phyloP scores from a whole-genome alignment of 148 eudicot species.

The Polygonum aviculare region DNA sequence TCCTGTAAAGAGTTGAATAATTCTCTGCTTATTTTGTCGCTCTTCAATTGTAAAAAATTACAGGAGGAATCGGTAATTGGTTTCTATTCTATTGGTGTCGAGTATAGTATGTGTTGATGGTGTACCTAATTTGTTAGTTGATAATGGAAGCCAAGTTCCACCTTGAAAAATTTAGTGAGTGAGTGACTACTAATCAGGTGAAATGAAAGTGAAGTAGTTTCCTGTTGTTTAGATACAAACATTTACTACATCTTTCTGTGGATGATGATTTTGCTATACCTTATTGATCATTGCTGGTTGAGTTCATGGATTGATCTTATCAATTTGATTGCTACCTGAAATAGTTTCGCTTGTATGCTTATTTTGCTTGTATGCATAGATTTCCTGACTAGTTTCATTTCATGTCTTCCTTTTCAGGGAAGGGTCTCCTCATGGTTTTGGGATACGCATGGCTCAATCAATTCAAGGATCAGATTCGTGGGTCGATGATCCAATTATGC shows the following conservation, averaged over 20 bases:
- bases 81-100: not conserved
- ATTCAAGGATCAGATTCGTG: slow-evolving; percentile 91
- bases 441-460: slow-evolving; percentile 68
- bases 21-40: not conserved
- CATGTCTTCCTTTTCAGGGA: slow-evolving; percentile 40
- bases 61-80: not conserved
- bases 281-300: not conserved
- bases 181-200: not conserved
- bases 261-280: not conserved
- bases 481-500: slow-evolving; percentile 96
- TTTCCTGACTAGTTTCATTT: slow-evolving; percentile 15
- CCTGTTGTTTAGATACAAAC: not conserved
- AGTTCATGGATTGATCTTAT: not conserved
- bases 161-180: not conserved
- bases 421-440: slow-evolving; percentile 87
- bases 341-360: not conserved
- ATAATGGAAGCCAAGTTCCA: not conserved
- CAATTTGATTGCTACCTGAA: not conserved
- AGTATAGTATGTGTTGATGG: not conserved
- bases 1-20: not conserved
- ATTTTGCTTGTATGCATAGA: not conserved
- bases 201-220: not conserved
- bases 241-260: not conserved
- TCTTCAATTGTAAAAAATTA: not conserved
- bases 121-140: not conserved